Evolutionary conservation across 1,284 basidiomycete genomes (phyloP), one percentile per base, ranked within the genome.

Genomic region (Porodaedalea pini): DNA sequence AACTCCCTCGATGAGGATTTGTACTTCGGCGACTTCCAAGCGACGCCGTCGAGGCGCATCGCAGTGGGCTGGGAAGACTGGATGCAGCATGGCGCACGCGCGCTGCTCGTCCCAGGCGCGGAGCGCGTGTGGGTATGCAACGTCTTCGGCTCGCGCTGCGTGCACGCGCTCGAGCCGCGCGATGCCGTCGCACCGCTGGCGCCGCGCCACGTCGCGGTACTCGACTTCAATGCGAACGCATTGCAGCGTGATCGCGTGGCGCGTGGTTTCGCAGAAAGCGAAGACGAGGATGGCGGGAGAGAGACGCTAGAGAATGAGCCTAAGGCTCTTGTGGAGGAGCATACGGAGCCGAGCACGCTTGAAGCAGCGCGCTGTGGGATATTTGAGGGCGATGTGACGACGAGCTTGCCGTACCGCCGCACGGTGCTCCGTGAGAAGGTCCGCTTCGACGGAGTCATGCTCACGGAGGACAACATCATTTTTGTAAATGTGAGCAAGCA

Each of bases 61-160:
- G 49, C 50, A n/a, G 58, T 63, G 19, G 36, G 10, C 10, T 86
- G 82, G 83, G 63, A 71, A 1, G 69, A 71, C 37, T 86, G 84
- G 84, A 81, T 81, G 15, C 75, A 75, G 2, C 51, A 44, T 15
- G 75, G 75, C 3, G 75, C 76, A 15, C 77, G 80, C 21, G 64
- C 81, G 61, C 62, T 79, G 31, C 60, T 61, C 63, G 62, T 29
- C 64, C 65, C 10, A 63, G 63, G 29, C 72, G 73, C 44, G 77
- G 76, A 34, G 57, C 67, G 15, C 15, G 66, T 72, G 17, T 86
- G 81, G 81, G 79, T 81, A 5, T 86, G 84, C 69, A 82, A 80
- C 63, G 77, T 83, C 25, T 77, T 75, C 64, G 83, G 83, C 13
- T 75, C 74, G 43, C 74, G 73, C 57, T 82, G 73, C 56, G 75